Evolutionary conservation across 2,329 filamentous ascomycete genomes (phyloP).

Genomic region (Macrophomina phaseolina): DNA sequence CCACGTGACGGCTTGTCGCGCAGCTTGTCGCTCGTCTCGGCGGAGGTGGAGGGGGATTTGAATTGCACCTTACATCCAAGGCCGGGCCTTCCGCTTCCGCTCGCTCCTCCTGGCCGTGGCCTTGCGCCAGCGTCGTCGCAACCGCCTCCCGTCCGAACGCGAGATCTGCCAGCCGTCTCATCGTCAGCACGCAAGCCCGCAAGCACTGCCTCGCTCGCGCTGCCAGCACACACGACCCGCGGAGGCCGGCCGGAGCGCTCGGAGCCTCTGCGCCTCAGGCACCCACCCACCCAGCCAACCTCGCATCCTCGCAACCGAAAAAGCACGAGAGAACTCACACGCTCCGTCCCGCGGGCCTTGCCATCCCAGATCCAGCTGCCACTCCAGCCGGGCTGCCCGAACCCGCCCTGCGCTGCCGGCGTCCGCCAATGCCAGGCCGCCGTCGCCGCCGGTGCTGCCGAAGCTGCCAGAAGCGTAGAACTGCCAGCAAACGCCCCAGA

Average conservation of each 20-base stretch:
- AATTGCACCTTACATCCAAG: slow-evolving; percentile 21
- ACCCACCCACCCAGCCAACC: neutral
- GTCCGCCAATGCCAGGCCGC: neutral
- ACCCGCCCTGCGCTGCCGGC: slow-evolving; percentile 5
- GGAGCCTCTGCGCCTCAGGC: slow-evolving; percentile 7
- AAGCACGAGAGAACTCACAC: slow-evolving; percentile 16
- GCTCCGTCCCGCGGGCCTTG: slow-evolving; percentile 15
- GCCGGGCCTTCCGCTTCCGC: slow-evolving; percentile 14
- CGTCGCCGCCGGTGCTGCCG: neutral
- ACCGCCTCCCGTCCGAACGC: slow-evolving; percentile 19
- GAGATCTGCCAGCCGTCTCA: slow-evolving; percentile 22
- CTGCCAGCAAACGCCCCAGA: slow-evolving; percentile 54
- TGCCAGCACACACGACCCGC: slow-evolving; percentile 1
- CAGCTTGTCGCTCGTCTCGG: neutral
- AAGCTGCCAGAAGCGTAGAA: slow-evolving; percentile 35
- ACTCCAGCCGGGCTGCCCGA: slow-evolving; percentile 12
- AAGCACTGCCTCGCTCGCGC: neutral
- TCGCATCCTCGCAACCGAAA: too few species aligned
- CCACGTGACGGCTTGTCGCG: slow-evolving; percentile 6
- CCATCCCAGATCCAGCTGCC: slow-evolving; percentile 11
- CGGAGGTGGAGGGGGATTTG: slow-evolving; percentile 7
- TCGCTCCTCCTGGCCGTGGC: neutral
- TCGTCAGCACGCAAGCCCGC: slow-evolving; percentile 15
- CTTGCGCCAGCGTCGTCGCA: slow-evolving; percentile 1
- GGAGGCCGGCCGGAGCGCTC: neutral